These are phyloP conservation scores for Dryadomyces quercivorus DNA, from an alignment of 2,329 filamentous ascomycete genomes.

Conservation along the genomic window DNA sequence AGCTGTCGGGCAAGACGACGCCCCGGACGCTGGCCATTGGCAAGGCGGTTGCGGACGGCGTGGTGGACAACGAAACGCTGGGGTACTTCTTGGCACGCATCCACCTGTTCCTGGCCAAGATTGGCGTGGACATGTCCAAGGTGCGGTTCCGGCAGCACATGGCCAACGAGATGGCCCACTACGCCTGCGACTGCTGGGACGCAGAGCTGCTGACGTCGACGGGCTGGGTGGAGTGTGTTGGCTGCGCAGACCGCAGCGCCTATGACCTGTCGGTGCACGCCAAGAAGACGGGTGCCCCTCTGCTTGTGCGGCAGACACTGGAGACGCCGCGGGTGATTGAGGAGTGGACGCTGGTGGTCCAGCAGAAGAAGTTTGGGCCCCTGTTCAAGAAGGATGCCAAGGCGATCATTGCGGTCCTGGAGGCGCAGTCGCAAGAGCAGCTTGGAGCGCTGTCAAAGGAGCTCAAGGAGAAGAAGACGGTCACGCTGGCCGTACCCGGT, in stretches of 20 bases:
- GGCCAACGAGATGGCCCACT: conserved; percentile 69
- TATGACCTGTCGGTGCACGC: conserved; percentile 89
- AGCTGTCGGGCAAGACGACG: conserved; percentile 74
- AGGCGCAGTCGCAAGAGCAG: conserved; percentile 65
- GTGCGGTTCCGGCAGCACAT: conserved; percentile 97
- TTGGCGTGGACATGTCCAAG: conserved; percentile 79
- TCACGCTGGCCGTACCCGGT: conserved; percentile 61
- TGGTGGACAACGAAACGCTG: conserved; percentile 94
- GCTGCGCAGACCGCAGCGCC: conserved; percentile 77
- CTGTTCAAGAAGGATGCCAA: conserved; percentile 92
- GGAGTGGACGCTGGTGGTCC: conserved; percentile 77
- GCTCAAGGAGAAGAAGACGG: conserved; percentile 60
- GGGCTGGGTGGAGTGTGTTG: conserved; percentile 97
- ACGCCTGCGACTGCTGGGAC: conserved; percentile 96
- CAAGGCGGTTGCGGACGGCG: conserved; percentile 66
- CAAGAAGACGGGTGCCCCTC: conserved; percentile 78
- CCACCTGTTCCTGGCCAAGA: conserved; percentile 75
- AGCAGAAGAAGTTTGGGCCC: conserved; percentile 94
- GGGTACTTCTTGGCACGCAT: conserved; percentile 96
- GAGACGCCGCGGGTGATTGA: conserved; percentile 68
- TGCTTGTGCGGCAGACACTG: conserved; percentile 73
- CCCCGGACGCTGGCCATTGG: conserved; percentile 66
- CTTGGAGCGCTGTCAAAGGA: conserved; percentile 68
- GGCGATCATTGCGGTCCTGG: conserved; percentile 67
- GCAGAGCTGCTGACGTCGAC: conserved; percentile 83